phyloP scores from a whole-genome alignment of 139 green algal genomes.

The Auxenochlorella pyrenoidosa region DNA sequence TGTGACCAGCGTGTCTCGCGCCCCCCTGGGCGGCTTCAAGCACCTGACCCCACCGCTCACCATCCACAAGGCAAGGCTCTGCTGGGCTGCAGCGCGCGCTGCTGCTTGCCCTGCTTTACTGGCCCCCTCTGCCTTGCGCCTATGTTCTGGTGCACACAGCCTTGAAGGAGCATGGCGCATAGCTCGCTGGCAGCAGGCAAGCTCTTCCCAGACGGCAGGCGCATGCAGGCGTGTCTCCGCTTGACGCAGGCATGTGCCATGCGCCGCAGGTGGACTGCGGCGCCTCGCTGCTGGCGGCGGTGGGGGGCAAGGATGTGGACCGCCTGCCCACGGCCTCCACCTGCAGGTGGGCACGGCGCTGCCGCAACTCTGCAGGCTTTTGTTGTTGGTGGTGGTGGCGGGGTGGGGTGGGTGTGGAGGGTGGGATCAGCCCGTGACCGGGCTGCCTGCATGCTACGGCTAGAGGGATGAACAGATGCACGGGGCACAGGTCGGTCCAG shows the following conservation, averaged over 20 bases:
- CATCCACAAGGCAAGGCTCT: constrained; percentile 77
- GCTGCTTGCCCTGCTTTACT: background rate
- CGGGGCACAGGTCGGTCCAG: no score
- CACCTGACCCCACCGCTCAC: constrained; percentile 88
- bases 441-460: no score
- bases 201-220: no score
- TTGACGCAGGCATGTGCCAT: background rate
- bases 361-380: no score
- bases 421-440: no score
- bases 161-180: no score
- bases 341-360: constrained; percentile 9
- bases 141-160: no score
- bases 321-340: constrained; percentile 93
- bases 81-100: background rate
- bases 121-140: background rate
- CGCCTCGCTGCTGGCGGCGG: constrained; percentile 59
- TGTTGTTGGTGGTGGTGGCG: no score
- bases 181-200: no score
- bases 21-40: constrained; percentile 91
- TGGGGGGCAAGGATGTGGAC: constrained; percentile 80
- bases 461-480: no score
- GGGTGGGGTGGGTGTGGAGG: no score
- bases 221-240: background rate
- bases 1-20: constrained; percentile 82
- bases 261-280: constrained; percentile 70